These are phyloP conservation scores for Aspergillus tanneri DNA, from an alignment of 2,329 filamentous ascomycete species.

Conservation along the genomic window DNA sequence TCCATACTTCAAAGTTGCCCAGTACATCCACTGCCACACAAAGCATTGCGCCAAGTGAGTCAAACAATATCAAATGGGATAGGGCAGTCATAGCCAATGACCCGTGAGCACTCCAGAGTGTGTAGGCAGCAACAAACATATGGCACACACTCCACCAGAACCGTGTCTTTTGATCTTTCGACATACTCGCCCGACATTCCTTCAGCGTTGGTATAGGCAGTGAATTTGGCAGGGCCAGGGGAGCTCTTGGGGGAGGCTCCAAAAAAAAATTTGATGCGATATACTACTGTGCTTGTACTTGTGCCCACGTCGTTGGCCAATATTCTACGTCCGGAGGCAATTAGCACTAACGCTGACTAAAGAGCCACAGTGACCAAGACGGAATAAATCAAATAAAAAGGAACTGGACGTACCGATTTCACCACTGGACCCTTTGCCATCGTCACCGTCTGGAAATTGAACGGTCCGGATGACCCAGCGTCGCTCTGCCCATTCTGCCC, in stretches of 20 bases:
- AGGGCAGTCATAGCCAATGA: slow-evolving; percentile 89
- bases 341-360: background rate
- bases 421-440: slow-evolving; percentile 69
- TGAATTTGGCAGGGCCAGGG: slow-evolving; percentile 84
- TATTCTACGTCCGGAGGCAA: slow-evolving; percentile 57
- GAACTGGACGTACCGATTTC: slow-evolving; percentile 64
- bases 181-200: slow-evolving; percentile 89
- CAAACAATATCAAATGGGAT: slow-evolving; percentile 91
- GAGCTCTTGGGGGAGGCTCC: slow-evolving; percentile 80
- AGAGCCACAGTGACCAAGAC: background rate
- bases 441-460: slow-evolving; percentile 88
- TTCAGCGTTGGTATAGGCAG: slow-evolving; percentile 85
- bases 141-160: slow-evolving; percentile 90
- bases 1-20: slow-evolving; percentile 97
- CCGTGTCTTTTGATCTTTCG: slow-evolving; percentile 76
- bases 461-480: slow-evolving; percentile 57
- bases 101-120: slow-evolving; percentile 80
- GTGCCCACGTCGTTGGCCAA: slow-evolving; percentile 89
- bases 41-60: slow-evolving; percentile 85
- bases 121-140: slow-evolving; percentile 75
- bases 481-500: slow-evolving; percentile 32
- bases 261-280: slow-evolving; percentile 95
- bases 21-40: slow-evolving; percentile 92
- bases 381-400: background rate
- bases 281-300: slow-evolving; percentile 98